These are phyloP conservation scores for Choanephora cucurbitarum DNA, from an alignment of 371 early-diverging fungal species.

Conservation along the genomic window DNA sequence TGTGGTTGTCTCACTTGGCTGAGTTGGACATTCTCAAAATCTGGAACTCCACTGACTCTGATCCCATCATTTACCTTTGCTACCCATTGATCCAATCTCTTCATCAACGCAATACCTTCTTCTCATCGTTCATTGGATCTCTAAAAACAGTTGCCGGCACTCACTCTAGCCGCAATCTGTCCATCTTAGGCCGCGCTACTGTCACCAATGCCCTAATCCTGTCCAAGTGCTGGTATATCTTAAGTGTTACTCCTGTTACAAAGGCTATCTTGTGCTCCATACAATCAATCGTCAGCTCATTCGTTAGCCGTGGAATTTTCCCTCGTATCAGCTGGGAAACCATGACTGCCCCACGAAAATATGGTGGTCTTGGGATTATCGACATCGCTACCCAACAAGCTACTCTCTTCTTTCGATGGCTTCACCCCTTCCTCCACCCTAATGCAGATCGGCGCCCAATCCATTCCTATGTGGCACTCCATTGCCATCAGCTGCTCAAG, in stretches of 20 bases:
- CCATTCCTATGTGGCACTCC: not conserved
- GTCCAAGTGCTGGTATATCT: conserved; percentile 9
- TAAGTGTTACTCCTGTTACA: not conserved
- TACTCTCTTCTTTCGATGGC: not conserved
- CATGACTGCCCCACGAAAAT: not conserved
- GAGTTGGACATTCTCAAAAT: not conserved
- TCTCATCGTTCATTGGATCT: not conserved
- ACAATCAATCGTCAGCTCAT: not conserved
- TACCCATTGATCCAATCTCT: not conserved
- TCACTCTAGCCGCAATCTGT: conserved; percentile 6
- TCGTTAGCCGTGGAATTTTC: not conserved
- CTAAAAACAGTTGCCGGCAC: not conserved
- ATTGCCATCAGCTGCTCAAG: not conserved
- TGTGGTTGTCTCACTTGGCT: not conserved
- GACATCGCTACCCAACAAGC: not conserved
- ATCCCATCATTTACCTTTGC: conserved; percentile 1
- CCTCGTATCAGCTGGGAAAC: not conserved
- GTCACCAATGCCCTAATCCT: conserved; percentile 13
- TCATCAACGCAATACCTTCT: not conserved
- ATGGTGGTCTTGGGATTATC: not conserved
- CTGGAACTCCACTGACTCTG: not conserved
- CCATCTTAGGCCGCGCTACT: conserved; percentile 14
- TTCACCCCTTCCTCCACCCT: not conserved
- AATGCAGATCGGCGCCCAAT: not conserved
- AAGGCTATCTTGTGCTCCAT: not conserved